Evolutionary conservation across 169 alveolate species (phyloP), one percentile per base, ranked within the genome.

Genomic region (Cryptosporidium bovis): DNA sequence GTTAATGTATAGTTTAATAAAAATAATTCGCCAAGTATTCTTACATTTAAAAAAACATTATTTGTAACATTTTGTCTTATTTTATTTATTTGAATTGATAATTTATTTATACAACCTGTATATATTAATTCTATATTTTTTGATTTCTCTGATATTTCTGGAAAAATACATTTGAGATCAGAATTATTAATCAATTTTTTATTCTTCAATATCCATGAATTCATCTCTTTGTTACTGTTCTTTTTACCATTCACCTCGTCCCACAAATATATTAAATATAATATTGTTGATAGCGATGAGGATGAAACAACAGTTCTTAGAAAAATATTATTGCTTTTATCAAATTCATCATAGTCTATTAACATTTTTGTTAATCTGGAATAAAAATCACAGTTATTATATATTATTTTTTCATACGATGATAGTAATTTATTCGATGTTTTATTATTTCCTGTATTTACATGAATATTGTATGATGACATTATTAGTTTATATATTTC

Each of bases 181-280:
- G 64, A 20, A 53, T 13, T 53, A 7, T 5, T 13, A 33, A 16
- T 0, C 4, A 16, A 31, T 18, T 18, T 27, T 5, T 62, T 18
- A 1, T 18, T 18, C 0, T 62, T 33, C 34, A 40, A 8, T 13
- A 53, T 5, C 29, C 12, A 12, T 5, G 64, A 20, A 53, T 53
- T 53, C 4, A 53, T 0, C 0, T 27, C 15, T 6, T 10, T 18
- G 5, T 62, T 27, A 18, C 15, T 18, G 13, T 62, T 62, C 36
- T 62, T 33, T 60, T 60, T 24, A 4, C 18, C 16, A 46, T 77
- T 77, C 3, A 77, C 5, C 36, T 77, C 87, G 20, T 77, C 87
- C 87, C 87, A 77, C 10, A 77, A 31, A 60, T 77, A 60, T n/a
- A 77, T 46, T n/a, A 77, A 58, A 48, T 50, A 58, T 33, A 77